A percentile compares a stretch with the other conserved stretches of the same genome.
phyloP scores from a whole-genome alignment of 352 stramenopile genomes.

The Phytophthora boehmeriae region DNA sequence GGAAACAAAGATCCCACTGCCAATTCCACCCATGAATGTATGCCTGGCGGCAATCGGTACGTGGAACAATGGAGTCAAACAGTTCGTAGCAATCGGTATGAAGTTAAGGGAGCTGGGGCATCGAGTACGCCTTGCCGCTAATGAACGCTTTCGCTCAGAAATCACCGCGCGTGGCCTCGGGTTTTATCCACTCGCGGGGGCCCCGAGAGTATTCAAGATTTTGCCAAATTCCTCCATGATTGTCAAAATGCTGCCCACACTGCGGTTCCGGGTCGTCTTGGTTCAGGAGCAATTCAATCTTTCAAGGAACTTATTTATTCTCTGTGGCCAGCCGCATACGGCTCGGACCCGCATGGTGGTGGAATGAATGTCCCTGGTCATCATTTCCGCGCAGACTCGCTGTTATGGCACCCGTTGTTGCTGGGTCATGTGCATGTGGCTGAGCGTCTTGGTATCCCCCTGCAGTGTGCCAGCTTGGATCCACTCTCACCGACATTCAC shows the following conservation, averaged over 20 bases:
- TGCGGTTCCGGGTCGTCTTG: constrained; percentile 23
- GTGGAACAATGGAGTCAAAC: constrained; percentile 46
- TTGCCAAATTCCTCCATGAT: constrained; percentile 14
- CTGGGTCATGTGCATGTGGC: constrained; percentile 57
- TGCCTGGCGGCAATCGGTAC: constrained; percentile 40
- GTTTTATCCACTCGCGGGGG: constrained; percentile 38
- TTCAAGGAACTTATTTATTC: constrained; percentile 55
- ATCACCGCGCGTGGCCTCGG: constrained; percentile 45
- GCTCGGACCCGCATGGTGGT: constrained; percentile 42
- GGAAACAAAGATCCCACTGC: background rate
- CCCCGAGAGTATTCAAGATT: constrained; percentile 20
- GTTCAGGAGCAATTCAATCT: constrained; percentile 24
- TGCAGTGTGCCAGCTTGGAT: constrained; percentile 47
- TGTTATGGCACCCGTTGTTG: constrained; percentile 49
- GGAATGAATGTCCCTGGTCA: constrained; percentile 29
- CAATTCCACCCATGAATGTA: constrained; percentile 42
- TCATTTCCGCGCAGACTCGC: constrained; percentile 49
- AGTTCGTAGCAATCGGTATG: constrained; percentile 55
- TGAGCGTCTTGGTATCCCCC: constrained; percentile 52
- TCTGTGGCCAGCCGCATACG: constrained; percentile 43
- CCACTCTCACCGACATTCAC: constrained; percentile 46
- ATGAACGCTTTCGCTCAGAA: constrained; percentile 56
- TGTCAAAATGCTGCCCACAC: constrained; percentile 10
- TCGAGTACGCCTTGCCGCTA: constrained; percentile 74
- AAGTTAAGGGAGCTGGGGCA: constrained; percentile 63